Conservation (phyloP, 768 basidiomycete species). For the Trametes cubensis region DNA sequence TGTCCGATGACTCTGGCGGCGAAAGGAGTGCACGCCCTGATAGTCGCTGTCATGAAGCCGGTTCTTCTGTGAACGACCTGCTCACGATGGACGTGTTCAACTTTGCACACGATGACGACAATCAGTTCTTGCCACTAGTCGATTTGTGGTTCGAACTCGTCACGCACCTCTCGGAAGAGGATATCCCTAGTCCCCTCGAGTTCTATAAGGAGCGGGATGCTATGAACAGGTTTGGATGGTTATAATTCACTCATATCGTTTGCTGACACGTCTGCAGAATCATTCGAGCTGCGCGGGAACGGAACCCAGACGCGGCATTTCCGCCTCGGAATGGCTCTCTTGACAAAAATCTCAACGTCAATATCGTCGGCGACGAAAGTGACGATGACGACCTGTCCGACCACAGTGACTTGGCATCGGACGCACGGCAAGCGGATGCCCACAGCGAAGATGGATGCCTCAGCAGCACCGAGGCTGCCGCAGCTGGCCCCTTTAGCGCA, state of each 20-base stretch:
- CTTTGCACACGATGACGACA: neutral
- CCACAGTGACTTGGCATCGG: too few relatives aligned
- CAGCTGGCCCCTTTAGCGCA: too few relatives aligned
- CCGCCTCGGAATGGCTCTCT: neutral
- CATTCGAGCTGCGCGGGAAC: neutral
- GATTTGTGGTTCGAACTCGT: slow-evolving; percentile 10
- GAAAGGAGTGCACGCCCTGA: too few relatives aligned
- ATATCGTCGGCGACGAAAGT: neutral
- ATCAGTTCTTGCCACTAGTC: slow-evolving; percentile 3
- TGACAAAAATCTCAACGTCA: neutral
- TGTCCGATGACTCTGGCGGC: neutral
- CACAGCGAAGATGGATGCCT: neutral
- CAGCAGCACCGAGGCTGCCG: too few relatives aligned
- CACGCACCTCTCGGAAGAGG: slow-evolving; percentile 1
- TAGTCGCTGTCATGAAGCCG: neutral
- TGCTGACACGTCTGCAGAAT: neutral
- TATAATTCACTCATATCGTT: neutral
- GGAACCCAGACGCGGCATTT: neutral
- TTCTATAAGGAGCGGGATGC: neutral
- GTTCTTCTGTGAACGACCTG: neutral
- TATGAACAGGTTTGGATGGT: neutral
- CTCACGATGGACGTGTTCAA: neutral
- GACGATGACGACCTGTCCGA: neutral
- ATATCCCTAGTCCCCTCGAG: slow-evolving; percentile 1
- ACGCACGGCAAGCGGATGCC: neutral